phyloP scores from a whole-genome alignment of 129 eudicot species.

The Calendula officinalis region DNA sequence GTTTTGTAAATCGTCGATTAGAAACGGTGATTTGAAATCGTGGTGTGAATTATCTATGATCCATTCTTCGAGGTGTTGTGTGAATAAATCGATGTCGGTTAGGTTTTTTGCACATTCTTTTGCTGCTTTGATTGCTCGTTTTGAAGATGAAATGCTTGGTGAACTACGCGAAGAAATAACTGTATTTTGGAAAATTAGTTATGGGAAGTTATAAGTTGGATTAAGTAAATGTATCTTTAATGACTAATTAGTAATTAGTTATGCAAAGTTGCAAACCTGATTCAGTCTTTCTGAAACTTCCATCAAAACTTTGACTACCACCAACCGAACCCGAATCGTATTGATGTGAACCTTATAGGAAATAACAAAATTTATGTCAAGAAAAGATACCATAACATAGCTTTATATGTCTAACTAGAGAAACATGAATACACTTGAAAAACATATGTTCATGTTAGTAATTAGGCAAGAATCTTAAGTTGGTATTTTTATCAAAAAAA shows the following conservation, averaged over 20 bases:
- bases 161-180: constrained; percentile 45
- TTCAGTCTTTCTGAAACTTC: constrained; percentile 44
- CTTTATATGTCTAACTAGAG: constrained; percentile 1
- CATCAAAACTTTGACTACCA: constrained; percentile 32
- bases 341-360: constrained; percentile 35
- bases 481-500: background rate
- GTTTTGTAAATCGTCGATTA: constrained; percentile 54
- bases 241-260: background rate
- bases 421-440: background rate
- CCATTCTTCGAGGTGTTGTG: constrained; percentile 73
- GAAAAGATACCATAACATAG: constrained; percentile 7
- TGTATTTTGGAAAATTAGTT: constrained; percentile 22
- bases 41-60: constrained; percentile 41
- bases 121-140: constrained; percentile 47
- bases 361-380: constrained; percentile 1
- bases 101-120: constrained; percentile 59
- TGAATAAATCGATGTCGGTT: constrained; percentile 50
- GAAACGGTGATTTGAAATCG: constrained; percentile 59
- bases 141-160: constrained; percentile 44
- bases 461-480: background rate
- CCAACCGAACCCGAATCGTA: constrained; percentile 32
- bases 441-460: background rate
- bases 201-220: constrained; percentile 7
- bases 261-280: constrained; percentile 41
- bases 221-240: background rate